Conservation (phyloP, 2,329 filamentous ascomycete species). For the Clarireedia sp. region DNA sequence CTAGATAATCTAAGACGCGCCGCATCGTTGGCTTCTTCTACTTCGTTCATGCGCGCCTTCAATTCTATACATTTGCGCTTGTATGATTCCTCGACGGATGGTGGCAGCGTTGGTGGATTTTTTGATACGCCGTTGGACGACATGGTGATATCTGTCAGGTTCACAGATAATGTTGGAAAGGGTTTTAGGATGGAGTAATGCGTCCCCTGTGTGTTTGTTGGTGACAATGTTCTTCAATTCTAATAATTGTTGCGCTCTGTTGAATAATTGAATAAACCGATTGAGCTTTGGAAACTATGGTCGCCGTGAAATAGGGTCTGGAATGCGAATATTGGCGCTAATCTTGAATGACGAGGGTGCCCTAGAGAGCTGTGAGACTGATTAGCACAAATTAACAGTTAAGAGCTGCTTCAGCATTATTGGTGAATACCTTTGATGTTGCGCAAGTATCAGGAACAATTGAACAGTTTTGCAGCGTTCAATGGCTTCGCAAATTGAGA, state of each 20-base stretch:
- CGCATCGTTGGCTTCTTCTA: slow-evolving; percentile 84
- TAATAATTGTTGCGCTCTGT: background rate
- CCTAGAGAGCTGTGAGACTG: background rate
- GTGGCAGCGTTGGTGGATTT: slow-evolving; percentile 58
- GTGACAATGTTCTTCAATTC: background rate
- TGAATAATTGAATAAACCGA: background rate
- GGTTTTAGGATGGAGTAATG: background rate
- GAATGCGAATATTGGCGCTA: background rate
- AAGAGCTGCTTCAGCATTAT: too few species aligned
- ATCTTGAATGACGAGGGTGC: background rate
- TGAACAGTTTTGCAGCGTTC: background rate
- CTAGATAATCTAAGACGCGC: slow-evolving; percentile 71
- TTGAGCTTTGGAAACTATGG: background rate
- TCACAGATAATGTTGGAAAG: background rate
- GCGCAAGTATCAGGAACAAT: background rate
- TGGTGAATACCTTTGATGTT: background rate
- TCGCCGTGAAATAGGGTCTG: background rate
- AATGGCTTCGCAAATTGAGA: background rate
- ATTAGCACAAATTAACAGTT: background rate
- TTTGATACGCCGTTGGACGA: slow-evolving; percentile 12
- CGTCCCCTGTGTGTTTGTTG: background rate
- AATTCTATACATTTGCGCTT: slow-evolving; percentile 94
- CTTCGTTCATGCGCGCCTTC: slow-evolving; percentile 82
- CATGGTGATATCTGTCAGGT: background rate
- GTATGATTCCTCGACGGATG: slow-evolving; percentile 92